Conservation (phyloP, 2,329 filamentous ascomycete species). For the Chaetomium sp. region DNA sequence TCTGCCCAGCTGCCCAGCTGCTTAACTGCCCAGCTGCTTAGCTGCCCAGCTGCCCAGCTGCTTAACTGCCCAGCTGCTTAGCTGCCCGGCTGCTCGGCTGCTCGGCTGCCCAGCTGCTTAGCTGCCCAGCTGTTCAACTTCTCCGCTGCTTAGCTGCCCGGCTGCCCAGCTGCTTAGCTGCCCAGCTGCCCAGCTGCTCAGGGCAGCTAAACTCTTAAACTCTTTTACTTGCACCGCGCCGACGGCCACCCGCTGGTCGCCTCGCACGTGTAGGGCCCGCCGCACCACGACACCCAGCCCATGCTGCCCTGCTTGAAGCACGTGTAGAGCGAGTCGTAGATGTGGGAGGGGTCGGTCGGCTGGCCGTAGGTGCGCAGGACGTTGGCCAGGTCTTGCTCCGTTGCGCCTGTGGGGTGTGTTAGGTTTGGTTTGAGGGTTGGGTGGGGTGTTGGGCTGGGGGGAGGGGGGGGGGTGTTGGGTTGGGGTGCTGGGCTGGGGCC, state of each 20-base stretch:
- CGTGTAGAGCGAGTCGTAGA: conserved; percentile 10
- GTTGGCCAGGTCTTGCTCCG: neutral
- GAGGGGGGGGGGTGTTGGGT: neutral
- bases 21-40: too few species aligned
- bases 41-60: too few species aligned
- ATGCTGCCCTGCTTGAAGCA: conserved; percentile 9
- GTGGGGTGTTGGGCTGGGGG: neutral
- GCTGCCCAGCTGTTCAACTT: too few species aligned
- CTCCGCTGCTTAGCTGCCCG: too few species aligned
- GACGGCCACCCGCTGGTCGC: neutral
- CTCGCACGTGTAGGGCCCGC: conserved; percentile 3
- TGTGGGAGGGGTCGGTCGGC: conserved; percentile 4
- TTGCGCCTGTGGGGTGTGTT: neutral
- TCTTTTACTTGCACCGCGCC: conserved; percentile 2
- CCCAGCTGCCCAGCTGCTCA: too few species aligned
- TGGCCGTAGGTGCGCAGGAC: neutral
- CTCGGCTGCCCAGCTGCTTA: too few species aligned
- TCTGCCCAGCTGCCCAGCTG: too few species aligned
- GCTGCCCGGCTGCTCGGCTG: too few species aligned
- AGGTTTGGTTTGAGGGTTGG: neutral
- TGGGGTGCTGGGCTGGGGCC: too few species aligned
- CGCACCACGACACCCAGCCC: conserved; percentile 11
- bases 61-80: too few species aligned
- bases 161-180: too few species aligned
- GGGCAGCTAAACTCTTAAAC: too few species aligned